Base-by-base conservation (phyloP, 179 eudicot species). In the Silene noctiflora region DNA sequence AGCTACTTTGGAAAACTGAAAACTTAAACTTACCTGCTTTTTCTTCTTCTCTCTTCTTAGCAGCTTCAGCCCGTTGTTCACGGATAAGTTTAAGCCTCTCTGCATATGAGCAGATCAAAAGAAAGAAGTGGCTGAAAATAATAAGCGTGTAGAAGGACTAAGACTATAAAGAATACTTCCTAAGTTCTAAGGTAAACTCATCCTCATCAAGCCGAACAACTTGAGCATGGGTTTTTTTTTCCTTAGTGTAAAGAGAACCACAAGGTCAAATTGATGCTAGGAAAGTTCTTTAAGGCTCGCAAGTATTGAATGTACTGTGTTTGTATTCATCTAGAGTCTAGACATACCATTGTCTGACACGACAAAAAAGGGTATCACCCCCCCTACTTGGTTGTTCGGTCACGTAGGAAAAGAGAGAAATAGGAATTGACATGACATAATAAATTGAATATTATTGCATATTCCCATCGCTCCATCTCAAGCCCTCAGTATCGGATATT, bases 41-140 rank as follows among this genome's bases (percentile, higher is more conserved):
- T 76, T 91, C 97, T 79, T 91, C 97, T 48, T 90, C 97, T 58
- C 97, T 85, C 81, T 91, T 91, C 77, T 75, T 91, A 73, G 97
- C 97, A 73, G 94, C 97, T 63, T 91, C 97, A 31, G 95, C 97
- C 79, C 97, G 90, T 78, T 91, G 95, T 64, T 91, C 90, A 48
- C 95, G 91, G 58, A 91, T 89, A 25, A 91, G 91, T 71, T 91
- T 91, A 75, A 91, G 83, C 69, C 93, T 87, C 60, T 91, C 93
- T 91, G 90, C 85, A 85, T 69, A 61, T 20, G 56, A 68, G 65
- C n/a, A 19, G 27, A 78, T 60, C 67, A 33, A 21, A 68, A 24
- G 12, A 25, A 12, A 61, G 31, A 51, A 60, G 17, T 64, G 39
- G 68, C 68, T 64, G 14, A 64, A 59, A 35, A 35, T 35, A 35